phyloP scores from a whole-genome alignment of 2,329 filamentous ascomycete genomes.

The Talaromyces marneffei region DNA sequence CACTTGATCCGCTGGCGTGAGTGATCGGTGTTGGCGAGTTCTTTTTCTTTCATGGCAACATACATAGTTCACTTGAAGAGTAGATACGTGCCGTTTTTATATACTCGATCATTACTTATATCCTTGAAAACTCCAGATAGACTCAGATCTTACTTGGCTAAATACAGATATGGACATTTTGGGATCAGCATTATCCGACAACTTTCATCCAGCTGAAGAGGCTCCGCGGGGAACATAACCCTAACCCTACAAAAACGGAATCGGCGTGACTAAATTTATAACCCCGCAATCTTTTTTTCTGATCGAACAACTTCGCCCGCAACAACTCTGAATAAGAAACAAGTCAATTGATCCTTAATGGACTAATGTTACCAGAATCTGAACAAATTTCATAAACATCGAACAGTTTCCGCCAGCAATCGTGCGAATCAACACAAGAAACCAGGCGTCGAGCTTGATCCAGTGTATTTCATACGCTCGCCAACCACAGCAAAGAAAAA shows the following conservation, averaged over 20 bases:
- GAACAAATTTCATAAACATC: background rate
- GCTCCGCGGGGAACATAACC: background rate
- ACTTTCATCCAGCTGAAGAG: no score
- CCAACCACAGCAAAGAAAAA: background rate
- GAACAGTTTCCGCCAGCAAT: background rate
- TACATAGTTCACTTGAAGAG: background rate
- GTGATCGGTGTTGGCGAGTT: constrained; percentile 9
- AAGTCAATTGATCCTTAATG: background rate
- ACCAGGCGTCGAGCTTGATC: background rate
- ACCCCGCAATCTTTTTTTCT: constrained; percentile 5
- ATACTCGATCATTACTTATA: background rate
- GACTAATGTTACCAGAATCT: background rate
- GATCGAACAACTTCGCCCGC: background rate
- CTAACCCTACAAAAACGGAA: background rate
- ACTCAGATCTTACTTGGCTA: background rate
- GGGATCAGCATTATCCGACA: no score
- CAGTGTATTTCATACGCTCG: background rate
- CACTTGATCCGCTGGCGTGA: constrained; percentile 10
- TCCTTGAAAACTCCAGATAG: background rate
- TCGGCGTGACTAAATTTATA: background rate
- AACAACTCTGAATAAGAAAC: background rate
- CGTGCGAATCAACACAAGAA: background rate
- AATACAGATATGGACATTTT: no score
- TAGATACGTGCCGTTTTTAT: background rate
- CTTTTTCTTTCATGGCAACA: constrained; percentile 6